Evolutionary conservation across 2,329 filamentous ascomycete genomes (phyloP).

Genomic region (Hypoxylon sp.): DNA sequence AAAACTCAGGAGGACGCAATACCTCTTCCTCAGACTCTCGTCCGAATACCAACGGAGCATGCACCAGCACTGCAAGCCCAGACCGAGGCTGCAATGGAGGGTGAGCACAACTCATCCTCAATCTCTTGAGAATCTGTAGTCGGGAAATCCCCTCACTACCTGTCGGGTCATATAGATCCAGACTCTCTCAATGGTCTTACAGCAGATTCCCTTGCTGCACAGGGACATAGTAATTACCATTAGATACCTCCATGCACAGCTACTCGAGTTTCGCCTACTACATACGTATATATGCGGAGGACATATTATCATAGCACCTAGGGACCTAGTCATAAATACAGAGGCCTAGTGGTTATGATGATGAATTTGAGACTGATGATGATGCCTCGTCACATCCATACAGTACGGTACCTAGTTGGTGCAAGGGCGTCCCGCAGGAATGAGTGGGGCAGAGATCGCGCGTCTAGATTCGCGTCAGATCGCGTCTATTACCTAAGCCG

Average conservation of each 20-base stretch:
- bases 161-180: slow-evolving; percentile 1
- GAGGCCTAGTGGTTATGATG: slow-evolving; percentile 11
- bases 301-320: slow-evolving; percentile 1
- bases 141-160: slow-evolving; percentile 12
- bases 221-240: slow-evolving; percentile 3
- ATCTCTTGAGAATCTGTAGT: slow-evolving; percentile 29
- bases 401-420: slow-evolving; percentile 3
- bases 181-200: slow-evolving; percentile 5
- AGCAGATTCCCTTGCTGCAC: neutral
- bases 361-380: slow-evolving; percentile 1
- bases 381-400: neutral
- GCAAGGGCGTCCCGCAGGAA: slow-evolving; percentile 17
- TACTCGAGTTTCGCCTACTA: neutral
- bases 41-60: slow-evolving; percentile 87
- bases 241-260: neutral
- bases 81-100: slow-evolving; percentile 66
- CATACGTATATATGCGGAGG: neutral
- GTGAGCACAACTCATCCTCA: slow-evolving; percentile 55
- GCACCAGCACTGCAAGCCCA: slow-evolving; percentile 75
- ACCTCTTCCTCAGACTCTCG: slow-evolving; percentile 83
- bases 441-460: slow-evolving; percentile 38
- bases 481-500: slow-evolving; percentile 42
- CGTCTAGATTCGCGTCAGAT: slow-evolving; percentile 36
- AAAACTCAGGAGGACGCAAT: slow-evolving; percentile 59
- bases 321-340: slow-evolving; percentile 8